Evolutionary conservation across 495 filamentous ascomycete species (phyloP), one percentile per base, ranked within the genome.

Genomic region (Xylaria telfairii): DNA sequence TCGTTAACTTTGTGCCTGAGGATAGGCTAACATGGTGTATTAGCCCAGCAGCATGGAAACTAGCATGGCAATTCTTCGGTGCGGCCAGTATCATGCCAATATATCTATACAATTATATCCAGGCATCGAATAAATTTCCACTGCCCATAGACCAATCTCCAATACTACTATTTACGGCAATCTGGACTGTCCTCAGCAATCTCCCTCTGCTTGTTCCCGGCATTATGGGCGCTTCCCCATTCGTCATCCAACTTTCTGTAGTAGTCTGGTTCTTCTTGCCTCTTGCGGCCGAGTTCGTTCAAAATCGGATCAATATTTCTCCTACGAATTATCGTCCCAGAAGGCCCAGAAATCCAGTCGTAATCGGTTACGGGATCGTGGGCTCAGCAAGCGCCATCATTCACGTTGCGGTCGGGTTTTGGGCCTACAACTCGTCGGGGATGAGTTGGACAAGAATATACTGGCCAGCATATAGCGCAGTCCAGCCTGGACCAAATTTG

Each of bases 261-360:
- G 51, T 54, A 1, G 51, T 30, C 51, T 54, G 51, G 51, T 54
- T 54, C 51, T 54, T 54, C 51, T 54, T 54, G 1, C 51, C 51
- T 30, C 51, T 54, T 26, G 51, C 13, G 28, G 15, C 51, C 4
- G 51, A 17, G 26, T 30, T 54, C 26, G 13, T 54, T 54, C 26
- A 54, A 2, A 54, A 54, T 17, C 12, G 24, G 12, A 28, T 17
- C 26, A 28, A 13, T 30, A 13, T 54, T 17, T 13, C 24, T 13
- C 51, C 12, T 30, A 7, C 24, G n/a, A n/a, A n/a, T n/a, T 30
- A 6, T 30, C 51, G 51, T 54, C 26, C 26, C 26, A 30, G 24
- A 3, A 21, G n/a, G n/a, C 19, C n/a, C n/a, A 21, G 21, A 12
- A 30, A 54, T n/a, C 51, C 51, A 28, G 51, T n/a, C 26, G 13